Percentiles rank a stretch among this genome's conserved stretches.
phyloP scores from a whole-genome alignment of 306 rosid genomes.

The Potentilla sterilis region DNA sequence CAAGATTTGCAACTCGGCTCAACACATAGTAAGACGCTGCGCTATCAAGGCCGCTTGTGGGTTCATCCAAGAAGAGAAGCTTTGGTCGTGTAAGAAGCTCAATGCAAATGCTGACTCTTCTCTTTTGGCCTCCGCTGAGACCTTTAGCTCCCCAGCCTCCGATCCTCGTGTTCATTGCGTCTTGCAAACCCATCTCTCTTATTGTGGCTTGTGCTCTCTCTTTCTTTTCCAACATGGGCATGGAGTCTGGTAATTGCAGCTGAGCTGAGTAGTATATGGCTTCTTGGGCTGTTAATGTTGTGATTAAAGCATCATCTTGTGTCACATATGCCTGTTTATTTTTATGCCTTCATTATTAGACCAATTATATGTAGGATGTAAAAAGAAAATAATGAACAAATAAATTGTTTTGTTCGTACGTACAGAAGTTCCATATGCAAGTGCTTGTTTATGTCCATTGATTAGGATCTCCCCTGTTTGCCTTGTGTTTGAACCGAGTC shows the following conservation, averaged over 20 bases:
- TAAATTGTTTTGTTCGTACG: conserved; percentile 15
- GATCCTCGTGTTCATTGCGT: conserved; percentile 53
- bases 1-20: conserved; percentile 46
- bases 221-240: conserved; percentile 52
- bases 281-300: conserved; percentile 46
- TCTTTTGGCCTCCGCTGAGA: conserved; percentile 66
- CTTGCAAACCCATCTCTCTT: conserved; percentile 67
- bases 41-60: conserved; percentile 74
- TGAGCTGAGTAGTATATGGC: conserved; percentile 65
- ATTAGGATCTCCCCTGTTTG: conserved; percentile 41
- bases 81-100: conserved; percentile 56
- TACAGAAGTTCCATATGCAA: conserved; percentile 50
- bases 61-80: conserved; percentile 76
- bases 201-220: conserved; percentile 59
- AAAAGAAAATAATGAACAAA: too few species aligned
- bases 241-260: conserved; percentile 56
- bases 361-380: too few species aligned
- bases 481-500: conserved; percentile 35
- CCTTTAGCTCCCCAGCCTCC: conserved; percentile 66
- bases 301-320: conserved; percentile 42
- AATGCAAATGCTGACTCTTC: conserved; percentile 68
- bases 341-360: background rate
- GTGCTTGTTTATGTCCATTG: conserved; percentile 37
- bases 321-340: conserved; percentile 44
- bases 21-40: conserved; percentile 72